phyloP scores from a whole-genome alignment of 176 grass and related monocot genomes.

The Rhynchospora breviuscula region DNA sequence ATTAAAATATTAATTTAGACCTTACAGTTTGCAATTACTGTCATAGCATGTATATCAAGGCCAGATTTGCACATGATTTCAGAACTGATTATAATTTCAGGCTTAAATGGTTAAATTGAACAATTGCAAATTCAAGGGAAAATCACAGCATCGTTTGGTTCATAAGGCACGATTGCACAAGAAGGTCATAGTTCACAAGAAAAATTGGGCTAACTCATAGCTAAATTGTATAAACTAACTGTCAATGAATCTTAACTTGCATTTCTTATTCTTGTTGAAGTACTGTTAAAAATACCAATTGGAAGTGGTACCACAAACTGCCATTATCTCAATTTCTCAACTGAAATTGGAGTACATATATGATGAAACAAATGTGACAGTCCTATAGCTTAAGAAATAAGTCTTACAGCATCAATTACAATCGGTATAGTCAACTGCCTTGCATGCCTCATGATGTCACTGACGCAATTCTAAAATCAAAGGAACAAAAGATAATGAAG shows the following conservation, averaged over 20 bases:
- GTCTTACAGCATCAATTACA: constrained; percentile 76
- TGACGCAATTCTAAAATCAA: constrained; percentile 69
- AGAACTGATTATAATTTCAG: background rate
- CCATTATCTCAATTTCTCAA: background rate
- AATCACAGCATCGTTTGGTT: background rate
- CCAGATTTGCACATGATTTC: background rate
- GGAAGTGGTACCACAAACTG: background rate
- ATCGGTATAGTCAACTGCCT: constrained; percentile 57
- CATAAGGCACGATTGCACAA: background rate
- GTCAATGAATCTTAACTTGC: background rate
- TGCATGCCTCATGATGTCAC: constrained; percentile 71
- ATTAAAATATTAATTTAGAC: background rate
- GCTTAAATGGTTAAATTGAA: constrained; percentile 9
- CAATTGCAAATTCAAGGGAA: constrained; percentile 1
- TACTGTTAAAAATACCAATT: background rate
- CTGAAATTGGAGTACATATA: background rate
- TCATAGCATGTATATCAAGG: background rate
- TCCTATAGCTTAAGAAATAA: background rate
- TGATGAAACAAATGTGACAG: background rate
- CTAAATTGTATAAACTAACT: background rate
- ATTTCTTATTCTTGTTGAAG: background rate
- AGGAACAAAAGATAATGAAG: background rate
- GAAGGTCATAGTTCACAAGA: background rate
- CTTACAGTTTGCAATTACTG: too few species aligned
- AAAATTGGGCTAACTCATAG: background rate